Evolutionary conservation across 2,329 filamentous ascomycete species (phyloP), one percentile per base, ranked within the genome.

Genomic region (Penicillium sp.): DNA sequence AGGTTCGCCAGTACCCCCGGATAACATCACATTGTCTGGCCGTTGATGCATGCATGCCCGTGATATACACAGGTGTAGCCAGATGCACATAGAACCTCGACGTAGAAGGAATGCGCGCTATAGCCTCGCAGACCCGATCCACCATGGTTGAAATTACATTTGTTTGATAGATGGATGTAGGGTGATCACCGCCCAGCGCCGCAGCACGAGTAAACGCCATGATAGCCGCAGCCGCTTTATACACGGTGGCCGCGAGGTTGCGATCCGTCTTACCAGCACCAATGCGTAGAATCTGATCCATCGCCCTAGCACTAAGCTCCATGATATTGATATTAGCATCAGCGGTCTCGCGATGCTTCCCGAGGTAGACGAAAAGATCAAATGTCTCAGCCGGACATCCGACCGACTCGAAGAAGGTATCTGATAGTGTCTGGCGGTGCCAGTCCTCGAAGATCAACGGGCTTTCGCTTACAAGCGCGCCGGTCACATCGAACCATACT

Each of bases 61-160:
- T 66, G 3, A 75, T 48, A 39, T 70, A 74, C 0, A 68, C 69
- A 0, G 68, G 62, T 0, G 65, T 64, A 1, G 70, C 72, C 54
- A 75, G 57, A 46, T 74, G 71, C 28, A 70, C 66, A 50, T 73
- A 73, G 50, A 69, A 73, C 5, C 60, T 61, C 0, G 71, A 75
- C 0, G 59, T 62, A 1, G 65, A 50, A 2, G 65, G 58, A 5
- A 66, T 64, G 0, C 57, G 54, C 0, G 64, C 60, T 1, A 75
- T 65, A 0, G 68, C 57, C 2, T 61, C 49, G n/a, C 72, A 75
- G 8, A 67, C 61, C 2, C 64, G 60, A 29, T 69, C 61, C 2
- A 72, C 69, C 0, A 70, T 64, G 0, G 63, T 64, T 0, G 59
- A 57, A 0, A 70, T 48, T 0, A 67, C 57, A 1, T 42, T 29